Evolutionary conservation across 2,329 filamentous ascomycete species (phyloP).

Genomic region (Coleophoma cylindrospora): DNA sequence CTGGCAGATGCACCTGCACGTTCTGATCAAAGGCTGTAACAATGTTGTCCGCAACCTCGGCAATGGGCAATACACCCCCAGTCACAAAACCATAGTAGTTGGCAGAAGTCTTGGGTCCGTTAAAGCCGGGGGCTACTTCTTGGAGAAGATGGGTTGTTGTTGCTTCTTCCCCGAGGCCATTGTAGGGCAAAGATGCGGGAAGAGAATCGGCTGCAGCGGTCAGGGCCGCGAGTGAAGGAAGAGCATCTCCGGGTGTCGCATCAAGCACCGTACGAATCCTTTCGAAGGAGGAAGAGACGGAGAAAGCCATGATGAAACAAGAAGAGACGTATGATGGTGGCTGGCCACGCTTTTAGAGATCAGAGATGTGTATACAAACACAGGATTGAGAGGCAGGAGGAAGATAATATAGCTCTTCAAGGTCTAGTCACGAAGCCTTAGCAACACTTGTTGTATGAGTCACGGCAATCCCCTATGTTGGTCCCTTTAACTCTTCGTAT

Average conservation of each 20-base stretch:
- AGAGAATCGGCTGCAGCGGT: constrained; percentile 22
- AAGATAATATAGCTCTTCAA: no score
- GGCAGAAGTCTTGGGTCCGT: constrained; percentile 23
- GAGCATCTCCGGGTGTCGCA: constrained; percentile 12
- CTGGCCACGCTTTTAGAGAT: no score
- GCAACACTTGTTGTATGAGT: no score
- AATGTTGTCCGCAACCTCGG: constrained; percentile 78
- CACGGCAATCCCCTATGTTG: no score
- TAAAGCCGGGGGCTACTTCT: constrained; percentile 36
- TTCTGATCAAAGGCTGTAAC: constrained; percentile 80
- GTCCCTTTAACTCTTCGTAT: no score
- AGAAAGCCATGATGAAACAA: constrained; percentile 14
- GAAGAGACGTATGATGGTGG: no score
- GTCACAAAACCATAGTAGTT: constrained; percentile 86
- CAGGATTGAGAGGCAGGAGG: no score
- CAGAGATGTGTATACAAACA: no score
- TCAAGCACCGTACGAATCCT: constrained; percentile 16
- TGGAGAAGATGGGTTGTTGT: constrained; percentile 36
- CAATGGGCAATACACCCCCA: constrained; percentile 73
- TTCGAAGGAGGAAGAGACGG: constrained; percentile 17
- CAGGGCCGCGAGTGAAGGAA: constrained; percentile 18
- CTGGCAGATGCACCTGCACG: constrained; percentile 73
- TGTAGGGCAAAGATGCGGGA: constrained; percentile 26
- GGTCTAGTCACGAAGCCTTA: no score
- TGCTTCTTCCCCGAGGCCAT: constrained; percentile 36